Base-by-base conservation (phyloP, 2,329 filamentous ascomycete genomes). In the Exophiala lecanii-corni region DNA sequence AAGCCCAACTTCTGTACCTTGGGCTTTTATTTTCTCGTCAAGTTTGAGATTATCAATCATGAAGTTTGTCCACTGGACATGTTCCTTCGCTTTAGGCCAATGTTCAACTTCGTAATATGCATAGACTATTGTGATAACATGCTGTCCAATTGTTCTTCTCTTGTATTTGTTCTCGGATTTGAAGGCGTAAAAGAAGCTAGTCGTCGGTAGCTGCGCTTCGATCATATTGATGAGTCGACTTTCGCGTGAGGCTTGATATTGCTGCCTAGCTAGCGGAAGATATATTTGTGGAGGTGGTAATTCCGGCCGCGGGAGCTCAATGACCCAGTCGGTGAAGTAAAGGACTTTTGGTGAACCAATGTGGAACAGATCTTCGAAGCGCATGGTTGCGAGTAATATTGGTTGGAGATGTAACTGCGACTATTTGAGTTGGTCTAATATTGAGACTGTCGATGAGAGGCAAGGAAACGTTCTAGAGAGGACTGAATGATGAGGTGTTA, bases 61-160 rank as follows among this genome's bases (percentile, higher is more conserved):
- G 25, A 48, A 51, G 5, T 35, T 32, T 9, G 45, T 49, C 49
- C 49, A 51, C 12, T 46, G 20, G 15, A 46, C 20, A 18, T 51
- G 45, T 25, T 21, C 35, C 13, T 33, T 15, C 6, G 45, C 45
- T 13, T 39, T 39, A 4, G 39, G 45, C 49, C 49, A 51, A 26
- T 51, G 45, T 25, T 49, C 39, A 33, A 51, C 45, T 17, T 51
- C 42, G 31, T 51, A 35, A 9, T 38, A 34, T 2, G 45, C 49
- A 16, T 49, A 51, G 5, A 51, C 34, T 5, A 36, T 33, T 13
- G 41, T 49, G n/a, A 51, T 30, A n/a, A 30, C 28, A 26, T 45
- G 26, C 18, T 45, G 41, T 36, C 31, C 25, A 7, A 34, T 36
- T 26, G 33, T 23, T 20, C 40, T 35, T 9, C 21, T 36, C 17